These are phyloP conservation scores for Chaetomiaceae sp. DNA, from an alignment of 2,329 filamentous ascomycete genomes.

Conservation along the genomic window DNA sequence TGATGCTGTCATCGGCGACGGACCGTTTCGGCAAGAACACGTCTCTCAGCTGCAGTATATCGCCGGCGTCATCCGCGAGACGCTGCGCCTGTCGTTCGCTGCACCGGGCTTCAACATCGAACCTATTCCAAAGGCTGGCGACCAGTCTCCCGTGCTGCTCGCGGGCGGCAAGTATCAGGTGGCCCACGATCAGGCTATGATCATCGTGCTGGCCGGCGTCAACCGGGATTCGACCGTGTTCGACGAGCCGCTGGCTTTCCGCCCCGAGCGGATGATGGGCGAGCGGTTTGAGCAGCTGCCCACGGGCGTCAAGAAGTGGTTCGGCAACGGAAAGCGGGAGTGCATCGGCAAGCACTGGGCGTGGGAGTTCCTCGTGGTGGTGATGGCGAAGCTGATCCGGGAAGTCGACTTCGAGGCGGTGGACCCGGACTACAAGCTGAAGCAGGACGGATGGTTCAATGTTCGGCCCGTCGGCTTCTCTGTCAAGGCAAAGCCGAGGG, in stretches of 20 bases:
- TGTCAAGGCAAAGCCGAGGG: conserved; percentile 41
- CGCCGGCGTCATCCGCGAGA: conserved; percentile 50
- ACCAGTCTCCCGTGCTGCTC: conserved; percentile 43
- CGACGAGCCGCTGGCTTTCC: conserved; percentile 42
- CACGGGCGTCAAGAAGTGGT: conserved; percentile 45
- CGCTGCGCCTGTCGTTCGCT: conserved; percentile 50
- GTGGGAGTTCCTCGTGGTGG: conserved; percentile 41
- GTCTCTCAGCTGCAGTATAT: conserved; percentile 50
- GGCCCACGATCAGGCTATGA: conserved; percentile 45
- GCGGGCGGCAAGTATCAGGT: conserved; percentile 47
- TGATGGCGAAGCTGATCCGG: conserved; percentile 40
- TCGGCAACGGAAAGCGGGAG: conserved; percentile 48
- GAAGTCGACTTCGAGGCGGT: conserved; percentile 44
- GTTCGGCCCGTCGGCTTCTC: conserved; percentile 44
- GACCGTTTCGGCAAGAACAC: conserved; percentile 44
- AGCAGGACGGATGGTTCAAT: conserved; percentile 51
- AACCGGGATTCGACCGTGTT: conserved; percentile 48
- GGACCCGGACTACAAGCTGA: conserved; percentile 38
- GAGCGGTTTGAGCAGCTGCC: conserved; percentile 41
- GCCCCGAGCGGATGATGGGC: conserved; percentile 47
- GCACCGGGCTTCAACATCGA: conserved; percentile 54
- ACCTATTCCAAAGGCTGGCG: conserved; percentile 36
- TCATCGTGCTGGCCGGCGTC: conserved; percentile 46
- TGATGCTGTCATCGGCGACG: conserved; percentile 46
- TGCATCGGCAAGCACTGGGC: conserved; percentile 51